These are phyloP conservation scores for Bimuria novae-zelandiae DNA, from an alignment of 2,329 filamentous ascomycete genomes.

Conservation along the genomic window DNA sequence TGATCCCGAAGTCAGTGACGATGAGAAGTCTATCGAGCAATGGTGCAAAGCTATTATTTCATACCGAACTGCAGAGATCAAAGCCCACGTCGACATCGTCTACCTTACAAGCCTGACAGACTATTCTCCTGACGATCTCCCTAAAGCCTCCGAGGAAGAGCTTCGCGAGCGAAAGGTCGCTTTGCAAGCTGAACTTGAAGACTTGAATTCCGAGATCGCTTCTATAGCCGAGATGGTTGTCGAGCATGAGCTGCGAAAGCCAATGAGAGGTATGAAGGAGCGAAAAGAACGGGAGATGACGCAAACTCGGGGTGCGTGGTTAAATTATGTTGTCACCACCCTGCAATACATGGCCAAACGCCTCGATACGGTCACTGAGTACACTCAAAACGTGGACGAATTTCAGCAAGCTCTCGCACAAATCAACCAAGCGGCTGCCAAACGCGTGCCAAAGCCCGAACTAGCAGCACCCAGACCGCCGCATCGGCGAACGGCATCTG, in stretches of 20 bases:
- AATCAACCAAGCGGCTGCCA: constrained; percentile 28
- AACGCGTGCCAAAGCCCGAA: constrained; percentile 29
- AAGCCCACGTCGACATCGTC: constrained; percentile 55
- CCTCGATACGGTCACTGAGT: constrained; percentile 32
- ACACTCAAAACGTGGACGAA: constrained; percentile 31
- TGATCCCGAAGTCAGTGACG: constrained; percentile 54
- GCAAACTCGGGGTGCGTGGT: constrained; percentile 46
- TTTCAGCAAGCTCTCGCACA: constrained; percentile 40
- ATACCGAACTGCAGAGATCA: constrained; percentile 49
- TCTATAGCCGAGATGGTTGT: constrained; percentile 73
- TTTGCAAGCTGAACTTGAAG: constrained; percentile 69
- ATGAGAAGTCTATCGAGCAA: constrained; percentile 59
- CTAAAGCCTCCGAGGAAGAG: constrained; percentile 43
- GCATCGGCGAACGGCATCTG: constrained; percentile 29
- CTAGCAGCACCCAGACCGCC: constrained; percentile 20
- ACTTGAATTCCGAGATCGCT: constrained; percentile 70
- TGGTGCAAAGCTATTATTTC: constrained; percentile 56
- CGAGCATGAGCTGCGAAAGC: constrained; percentile 68
- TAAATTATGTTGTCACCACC: constrained; percentile 49
- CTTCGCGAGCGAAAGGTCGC: constrained; percentile 57
- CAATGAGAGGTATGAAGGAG: constrained; percentile 55
- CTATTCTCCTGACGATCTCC: constrained; percentile 9
- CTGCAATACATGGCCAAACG: constrained; percentile 50
- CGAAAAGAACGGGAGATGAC: constrained; percentile 41
- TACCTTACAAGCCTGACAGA: constrained; percentile 52